phyloP scores from a whole-genome alignment of 2,329 filamentous ascomycete genomes.

The Cordyceps cicadae region DNA sequence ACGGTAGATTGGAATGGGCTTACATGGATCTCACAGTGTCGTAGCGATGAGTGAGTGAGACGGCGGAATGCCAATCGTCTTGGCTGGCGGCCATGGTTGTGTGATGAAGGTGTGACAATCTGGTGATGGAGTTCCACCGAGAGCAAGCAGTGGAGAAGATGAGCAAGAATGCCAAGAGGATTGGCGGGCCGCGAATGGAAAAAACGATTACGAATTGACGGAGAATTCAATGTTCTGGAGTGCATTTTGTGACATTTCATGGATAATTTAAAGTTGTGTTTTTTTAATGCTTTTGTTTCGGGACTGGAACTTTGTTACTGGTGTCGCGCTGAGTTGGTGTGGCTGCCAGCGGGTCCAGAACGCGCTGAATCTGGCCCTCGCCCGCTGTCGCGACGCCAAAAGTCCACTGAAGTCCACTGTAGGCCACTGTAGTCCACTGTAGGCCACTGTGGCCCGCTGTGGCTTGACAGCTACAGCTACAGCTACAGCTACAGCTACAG shows the following conservation, averaged over 20 bases:
- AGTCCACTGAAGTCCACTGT: too few relatives aligned
- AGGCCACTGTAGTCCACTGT: too few relatives aligned
- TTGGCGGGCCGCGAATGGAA: too few relatives aligned
- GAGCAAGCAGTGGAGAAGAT: background rate
- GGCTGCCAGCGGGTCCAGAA: background rate
- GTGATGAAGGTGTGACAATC: background rate
- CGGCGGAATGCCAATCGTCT: conserved; percentile 5
- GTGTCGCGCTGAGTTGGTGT: too few relatives aligned
- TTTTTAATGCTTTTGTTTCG: background rate
- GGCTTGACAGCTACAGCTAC: background rate
- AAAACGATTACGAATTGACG: too few relatives aligned
- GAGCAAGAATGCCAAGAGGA: too few relatives aligned
- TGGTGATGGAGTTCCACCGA: background rate
- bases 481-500: background rate
- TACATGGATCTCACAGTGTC: conserved; percentile 20
- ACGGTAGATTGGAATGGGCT: background rate
- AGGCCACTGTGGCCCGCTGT: background rate
- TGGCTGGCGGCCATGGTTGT: conserved; percentile 4
- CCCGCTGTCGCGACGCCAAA: background rate
- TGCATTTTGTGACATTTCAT: background rate
- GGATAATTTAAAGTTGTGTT: background rate
- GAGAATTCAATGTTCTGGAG: background rate
- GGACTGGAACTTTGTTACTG: too few relatives aligned
- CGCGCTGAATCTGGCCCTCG: background rate
- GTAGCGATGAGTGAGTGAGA: conserved; percentile 10